phyloP scores from a whole-genome alignment of 2,329 filamentous ascomycete genomes.

The Nemania sp. region DNA sequence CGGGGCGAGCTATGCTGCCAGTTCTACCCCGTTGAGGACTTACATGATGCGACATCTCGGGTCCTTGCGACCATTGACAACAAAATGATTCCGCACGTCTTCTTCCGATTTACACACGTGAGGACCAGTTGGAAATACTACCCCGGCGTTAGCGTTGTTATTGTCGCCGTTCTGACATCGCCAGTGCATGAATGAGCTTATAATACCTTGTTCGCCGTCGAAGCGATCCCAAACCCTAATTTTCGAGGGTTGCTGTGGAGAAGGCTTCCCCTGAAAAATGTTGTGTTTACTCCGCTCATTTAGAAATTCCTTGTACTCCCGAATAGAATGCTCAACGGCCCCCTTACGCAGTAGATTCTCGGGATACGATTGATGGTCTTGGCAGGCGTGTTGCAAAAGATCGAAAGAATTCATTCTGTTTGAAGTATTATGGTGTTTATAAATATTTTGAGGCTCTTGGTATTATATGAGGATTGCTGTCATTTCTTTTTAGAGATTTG shows the following conservation, averaged over 20 bases:
- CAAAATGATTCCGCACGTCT: neutral
- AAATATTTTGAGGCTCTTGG: too few relatives aligned
- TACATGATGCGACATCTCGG: neutral
- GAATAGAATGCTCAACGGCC: neutral
- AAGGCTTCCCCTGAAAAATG: neutral
- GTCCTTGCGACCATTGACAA: neutral
- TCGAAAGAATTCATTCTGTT: too few relatives aligned
- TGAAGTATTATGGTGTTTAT: too few relatives aligned
- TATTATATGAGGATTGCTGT: too few relatives aligned
- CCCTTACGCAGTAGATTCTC: neutral
- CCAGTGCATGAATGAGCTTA: neutral
- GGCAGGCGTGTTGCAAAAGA: too few relatives aligned
- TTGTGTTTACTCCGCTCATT: neutral
- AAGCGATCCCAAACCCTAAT: neutral
- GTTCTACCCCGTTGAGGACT: neutral
- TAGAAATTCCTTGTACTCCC: neutral
- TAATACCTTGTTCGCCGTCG: neutral
- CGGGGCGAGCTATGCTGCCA: neutral
- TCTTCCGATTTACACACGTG: neutral
- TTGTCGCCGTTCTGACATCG: neutral
- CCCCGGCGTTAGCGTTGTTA: neutral
- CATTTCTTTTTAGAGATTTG: too few relatives aligned
- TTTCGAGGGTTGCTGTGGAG: neutral
- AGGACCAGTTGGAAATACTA: neutral
- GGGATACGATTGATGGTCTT: neutral